These are phyloP conservation scores for Coniferiporia weirii DNA, from an alignment of 1,284 basidiomycete genomes.

Conservation along the genomic window DNA sequence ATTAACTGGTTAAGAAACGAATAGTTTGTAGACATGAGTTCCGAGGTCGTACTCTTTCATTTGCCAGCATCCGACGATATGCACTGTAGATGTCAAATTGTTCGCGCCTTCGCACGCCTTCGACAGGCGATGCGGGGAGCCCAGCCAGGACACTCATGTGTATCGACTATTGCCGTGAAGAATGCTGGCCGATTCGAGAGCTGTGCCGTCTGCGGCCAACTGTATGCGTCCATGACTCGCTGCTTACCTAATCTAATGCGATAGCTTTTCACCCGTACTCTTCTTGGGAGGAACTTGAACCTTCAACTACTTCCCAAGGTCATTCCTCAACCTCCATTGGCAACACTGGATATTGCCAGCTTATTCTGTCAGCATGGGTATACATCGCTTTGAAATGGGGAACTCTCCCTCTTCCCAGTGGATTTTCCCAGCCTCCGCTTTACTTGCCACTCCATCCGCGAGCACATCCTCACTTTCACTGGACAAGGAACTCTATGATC, in stretches of 20 bases:
- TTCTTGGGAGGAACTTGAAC: background rate
- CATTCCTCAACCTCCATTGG: too few species aligned
- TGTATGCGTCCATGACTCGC: background rate
- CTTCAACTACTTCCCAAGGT: too few species aligned
- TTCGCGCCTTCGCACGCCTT: background rate
- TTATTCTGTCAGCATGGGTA: slow-evolving; percentile 8
- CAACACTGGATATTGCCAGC: background rate
- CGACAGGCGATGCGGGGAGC: background rate
- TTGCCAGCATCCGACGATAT: slow-evolving; percentile 49
- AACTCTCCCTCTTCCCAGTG: slow-evolving; percentile 46
- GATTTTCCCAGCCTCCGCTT: slow-evolving; percentile 59
- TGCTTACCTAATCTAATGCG: background rate
- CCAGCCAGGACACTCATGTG: slow-evolving; percentile 2
- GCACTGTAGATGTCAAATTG: slow-evolving; percentile 52
- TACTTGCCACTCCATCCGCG: slow-evolving; percentile 50
- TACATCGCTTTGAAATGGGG: slow-evolving; percentile 2
- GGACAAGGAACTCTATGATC: slow-evolving; percentile 66
- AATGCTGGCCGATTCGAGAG: background rate
- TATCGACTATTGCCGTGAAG: background rate
- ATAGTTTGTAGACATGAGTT: background rate
- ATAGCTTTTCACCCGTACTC: background rate
- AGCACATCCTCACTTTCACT: slow-evolving; percentile 46
- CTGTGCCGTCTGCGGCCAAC: background rate
- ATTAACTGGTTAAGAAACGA: slow-evolving; percentile 11
- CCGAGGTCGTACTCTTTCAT: slow-evolving; percentile 52